A percentile compares a stretch with the other conserved stretches of the same genome.
phyloP scores from a whole-genome alignment of 129 eudicot species.

The Centaurea solstitialis region DNA sequence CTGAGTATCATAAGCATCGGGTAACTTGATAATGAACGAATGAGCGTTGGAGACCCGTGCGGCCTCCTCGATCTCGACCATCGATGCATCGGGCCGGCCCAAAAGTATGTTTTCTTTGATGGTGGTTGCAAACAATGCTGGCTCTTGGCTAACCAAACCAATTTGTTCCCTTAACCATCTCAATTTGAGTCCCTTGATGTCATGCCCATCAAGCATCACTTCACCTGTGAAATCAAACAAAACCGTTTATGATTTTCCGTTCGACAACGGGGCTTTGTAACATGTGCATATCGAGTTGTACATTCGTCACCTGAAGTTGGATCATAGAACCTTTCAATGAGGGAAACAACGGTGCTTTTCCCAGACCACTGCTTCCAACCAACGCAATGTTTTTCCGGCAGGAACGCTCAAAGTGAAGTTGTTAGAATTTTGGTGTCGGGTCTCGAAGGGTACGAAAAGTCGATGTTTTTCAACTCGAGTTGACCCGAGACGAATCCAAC shows the following conservation, averaged over 20 bases:
- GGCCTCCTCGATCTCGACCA: constrained; percentile 84
- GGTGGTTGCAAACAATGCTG: constrained; percentile 94
- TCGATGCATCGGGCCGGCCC: constrained; percentile 92
- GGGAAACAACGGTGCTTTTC: constrained; percentile 90
- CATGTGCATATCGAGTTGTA: constrained; percentile 10
- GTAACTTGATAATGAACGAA: constrained; percentile 81
- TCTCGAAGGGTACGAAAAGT: constrained; percentile 89
- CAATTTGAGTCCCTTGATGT: constrained; percentile 77
- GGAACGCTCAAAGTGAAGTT: constrained; percentile 69
- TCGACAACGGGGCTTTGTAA: constrained; percentile 7
- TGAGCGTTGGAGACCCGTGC: constrained; percentile 97
- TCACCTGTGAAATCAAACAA: constrained; percentile 54
- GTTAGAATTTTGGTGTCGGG: constrained; percentile 73
- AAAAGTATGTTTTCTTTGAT: constrained; percentile 92
- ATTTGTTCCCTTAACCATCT: constrained; percentile 95
- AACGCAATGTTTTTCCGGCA: constrained; percentile 96
- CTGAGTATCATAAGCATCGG: constrained; percentile 95
- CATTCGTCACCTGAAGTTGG: constrained; percentile 73
- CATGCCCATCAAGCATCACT: constrained; percentile 86
- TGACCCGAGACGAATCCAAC: constrained; percentile 75
- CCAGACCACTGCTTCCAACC: constrained; percentile 99
- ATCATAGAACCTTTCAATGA: constrained; percentile 94
- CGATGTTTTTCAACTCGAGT: constrained; percentile 70
- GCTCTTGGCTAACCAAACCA: constrained; percentile 99
- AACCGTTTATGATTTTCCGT: constrained; percentile 9